Evolutionary conservation across 768 basidiomycete genomes (phyloP).

Genomic region (Rhodotorula graminis): DNA sequence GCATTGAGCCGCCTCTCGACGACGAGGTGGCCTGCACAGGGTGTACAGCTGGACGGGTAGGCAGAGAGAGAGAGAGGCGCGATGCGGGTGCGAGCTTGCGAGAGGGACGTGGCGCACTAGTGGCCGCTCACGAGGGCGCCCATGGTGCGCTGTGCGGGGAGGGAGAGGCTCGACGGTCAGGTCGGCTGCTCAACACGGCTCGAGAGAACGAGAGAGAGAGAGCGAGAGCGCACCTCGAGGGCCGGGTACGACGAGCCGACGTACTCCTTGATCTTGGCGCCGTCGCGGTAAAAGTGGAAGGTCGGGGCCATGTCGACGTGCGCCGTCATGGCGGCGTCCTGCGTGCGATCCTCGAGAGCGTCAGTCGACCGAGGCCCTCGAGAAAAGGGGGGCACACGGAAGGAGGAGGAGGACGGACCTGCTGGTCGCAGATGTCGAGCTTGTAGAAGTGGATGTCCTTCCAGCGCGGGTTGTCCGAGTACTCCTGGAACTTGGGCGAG

Average conservation of each 20-base stretch:
- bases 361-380: no score
- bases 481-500: conserved; percentile 24
- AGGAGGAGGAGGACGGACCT: conserved; percentile 7
- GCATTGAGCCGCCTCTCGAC: no score
- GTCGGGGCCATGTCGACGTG: conserved; percentile 29
- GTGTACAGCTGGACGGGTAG: no score
- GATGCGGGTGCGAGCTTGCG: no score
- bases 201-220: background rate
- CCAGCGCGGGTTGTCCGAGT: conserved; percentile 11
- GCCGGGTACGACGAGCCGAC: conserved; percentile 31
- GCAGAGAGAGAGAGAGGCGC: no score
- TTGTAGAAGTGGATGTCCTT: conserved; percentile 25
- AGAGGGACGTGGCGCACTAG: background rate
- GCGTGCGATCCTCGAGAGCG: background rate
- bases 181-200: no score
- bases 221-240: conserved; percentile 26
- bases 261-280: conserved; percentile 31
- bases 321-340: conserved; percentile 36
- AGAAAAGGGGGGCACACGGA: no score
- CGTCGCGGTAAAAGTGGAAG: conserved; percentile 34
- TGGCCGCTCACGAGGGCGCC: conserved; percentile 6
- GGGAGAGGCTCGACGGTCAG: no score
- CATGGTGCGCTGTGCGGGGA: background rate
- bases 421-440: conserved; percentile 38
- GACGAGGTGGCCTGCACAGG: no score